Base-by-base conservation (phyloP, 2,329 filamentous ascomycete genomes). In the Anthostomella pinea region DNA sequence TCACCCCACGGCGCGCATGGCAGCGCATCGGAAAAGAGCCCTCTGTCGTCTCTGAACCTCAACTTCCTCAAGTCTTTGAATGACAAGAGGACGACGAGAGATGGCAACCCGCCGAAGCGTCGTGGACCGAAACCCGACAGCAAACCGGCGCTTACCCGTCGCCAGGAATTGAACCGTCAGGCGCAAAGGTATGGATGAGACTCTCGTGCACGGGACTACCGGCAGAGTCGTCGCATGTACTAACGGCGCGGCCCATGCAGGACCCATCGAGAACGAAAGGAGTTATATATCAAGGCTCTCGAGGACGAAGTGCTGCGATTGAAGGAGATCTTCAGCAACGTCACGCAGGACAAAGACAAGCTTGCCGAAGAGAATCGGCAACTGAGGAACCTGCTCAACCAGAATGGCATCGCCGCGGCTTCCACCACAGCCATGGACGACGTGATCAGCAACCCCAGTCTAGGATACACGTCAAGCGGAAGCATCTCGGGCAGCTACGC, bases 111-210 rank as follows among this genome's bases (percentile, higher is more conserved):
- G 7, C 81, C 87, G 3, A 98, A 97, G 67, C 81, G 87, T 49
- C 81, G 93, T 63, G 93, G 93, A 2, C 93, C 93, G 0, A 97
- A 97, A 62, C 93, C 93, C 14, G 93, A 97, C 62, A 94, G 86
- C 69, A 96, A 95, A 60, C 93, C 93, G 13, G 91, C 93, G 28
- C 68, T 95, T 54, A 97, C 91, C 14, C 77, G 91, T 45, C 80
- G 91, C 47, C 93, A 97, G 60, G 91, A 97, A 63, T 70, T 97
- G 43, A 97, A 97, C 60, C 80, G 93, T 46, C 91, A 97, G 67
- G 93, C 93, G 19, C 93, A 97, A 65, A 84, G 90, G 90, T 94
- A 78, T 52, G 65, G 28, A 15, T 19, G 24, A 33, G 32, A 9
- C 26, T 17, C 14, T 26, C 3, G 11, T 31, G 20, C 7, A 30